Evolutionary conservation across 1,284 basidiomycete genomes (phyloP), one percentile per base, ranked within the genome.

Genomic region (Papiliotrema terrestris): DNA sequence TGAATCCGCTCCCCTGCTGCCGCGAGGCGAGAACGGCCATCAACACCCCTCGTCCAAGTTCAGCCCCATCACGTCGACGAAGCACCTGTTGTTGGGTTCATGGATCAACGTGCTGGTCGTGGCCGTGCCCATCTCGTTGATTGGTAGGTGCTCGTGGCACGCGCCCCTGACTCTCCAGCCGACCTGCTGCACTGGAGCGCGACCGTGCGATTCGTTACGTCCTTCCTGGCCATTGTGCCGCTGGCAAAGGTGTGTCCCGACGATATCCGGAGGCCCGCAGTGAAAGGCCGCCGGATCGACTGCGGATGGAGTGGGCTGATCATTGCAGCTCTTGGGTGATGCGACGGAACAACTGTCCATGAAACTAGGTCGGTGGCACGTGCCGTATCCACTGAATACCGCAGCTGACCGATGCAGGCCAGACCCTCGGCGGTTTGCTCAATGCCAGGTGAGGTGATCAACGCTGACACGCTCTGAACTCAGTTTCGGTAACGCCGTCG

Each of bases 161-260:
- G n/a, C 17, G 5, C 9, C 19, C n/a, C 26, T 54, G 19, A 56
- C 38, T 11, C 22, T 11, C 5, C 36, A 74, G 74, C 71, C 45
- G 72, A 74, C 45, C 50, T 56, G 44, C 49, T 72, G 17, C 51
- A 64, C 61, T 89, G 87, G 88, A 87, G 89, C 77, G 87, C 88
- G n/a, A 86, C 83, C 9, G 80, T 87, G 42, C 83, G 88, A n/a
- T 95, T 94, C 68, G 76, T 78, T 6, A 87, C 89, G 69, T 89
- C 87, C 57, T 95, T 94, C 74, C 69, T 91, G 39, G 88, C 90
- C 8, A 92, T 95, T 63, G 81, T 94, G 52, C 91, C 91, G n/a
- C 80, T 94, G 36, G 88, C 88, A 41, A 86, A 87, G 78, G 88
- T 86, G 61, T 38, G 66, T 49, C 3, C 8, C 4, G n/a, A 1